Conservation (phyloP, 2,329 filamentous ascomycete species). For the Xylariaceae sp. region DNA sequence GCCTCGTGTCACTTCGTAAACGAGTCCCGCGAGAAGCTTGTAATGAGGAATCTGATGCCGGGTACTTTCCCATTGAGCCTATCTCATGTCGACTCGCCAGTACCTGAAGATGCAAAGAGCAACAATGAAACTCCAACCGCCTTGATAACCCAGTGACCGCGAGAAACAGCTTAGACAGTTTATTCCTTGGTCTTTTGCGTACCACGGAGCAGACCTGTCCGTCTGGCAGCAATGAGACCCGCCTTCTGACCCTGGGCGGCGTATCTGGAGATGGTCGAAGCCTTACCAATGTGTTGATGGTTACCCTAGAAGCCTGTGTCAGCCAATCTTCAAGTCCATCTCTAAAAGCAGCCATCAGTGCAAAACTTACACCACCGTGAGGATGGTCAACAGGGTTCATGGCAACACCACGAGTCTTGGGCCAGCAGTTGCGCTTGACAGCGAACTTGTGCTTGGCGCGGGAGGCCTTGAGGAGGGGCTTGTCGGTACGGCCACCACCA, state of each 20-base stretch:
- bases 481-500: conserved; percentile 98
- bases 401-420: conserved; percentile 99
- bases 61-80: conserved; percentile 37
- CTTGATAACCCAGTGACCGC: conserved; percentile 44
- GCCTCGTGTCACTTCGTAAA: conserved; percentile 19
- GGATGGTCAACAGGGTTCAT: conserved; percentile 99
- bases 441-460: conserved; percentile 99
- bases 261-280: conserved; percentile 98
- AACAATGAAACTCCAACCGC: conserved; percentile 59
- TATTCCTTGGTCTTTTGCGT: conserved; percentile 99
- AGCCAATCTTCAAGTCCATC: conserved; percentile 30
- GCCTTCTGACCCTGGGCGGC: conserved; percentile 99
- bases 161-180: conserved; percentile 49
- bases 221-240: conserved; percentile 98
- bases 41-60: conserved; percentile 30
- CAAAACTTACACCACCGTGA: conserved; percentile 73
- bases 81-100: conserved; percentile 35
- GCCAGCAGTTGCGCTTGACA: conserved; percentile 99
- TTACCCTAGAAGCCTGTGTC: conserved; percentile 66
- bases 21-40: conserved; percentile 7
- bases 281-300: conserved; percentile 99
- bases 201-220: conserved; percentile 99
- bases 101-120: conserved; percentile 56
- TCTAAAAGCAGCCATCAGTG: not conserved
- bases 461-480: conserved; percentile 98